A percentile compares a stretch with the other conserved stretches of the same genome.
phyloP scores from a whole-genome alignment of 352 stramenopile genomes.

The Globisporangium mamillatum region DNA sequence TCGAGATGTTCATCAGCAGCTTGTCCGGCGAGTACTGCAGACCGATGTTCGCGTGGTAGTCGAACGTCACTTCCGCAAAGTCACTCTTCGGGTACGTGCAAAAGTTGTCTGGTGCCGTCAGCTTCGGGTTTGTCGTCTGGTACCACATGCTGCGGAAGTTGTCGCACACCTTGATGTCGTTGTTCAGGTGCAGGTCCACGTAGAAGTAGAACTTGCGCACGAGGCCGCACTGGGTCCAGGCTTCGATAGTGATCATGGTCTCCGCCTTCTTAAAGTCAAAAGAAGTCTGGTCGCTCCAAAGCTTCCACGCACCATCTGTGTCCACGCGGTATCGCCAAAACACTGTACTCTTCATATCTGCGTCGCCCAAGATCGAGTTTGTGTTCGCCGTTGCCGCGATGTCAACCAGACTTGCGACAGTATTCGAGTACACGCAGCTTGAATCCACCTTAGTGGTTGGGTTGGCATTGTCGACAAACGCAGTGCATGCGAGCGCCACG shows the following conservation, averaged over 20 bases:
- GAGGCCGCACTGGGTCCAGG: slow-evolving; percentile 38
- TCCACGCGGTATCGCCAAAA: slow-evolving; percentile 7
- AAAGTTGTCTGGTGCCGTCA: too few species aligned
- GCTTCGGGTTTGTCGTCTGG: slow-evolving; percentile 32
- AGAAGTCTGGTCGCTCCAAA: slow-evolving; percentile 27
- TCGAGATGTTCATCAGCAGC: slow-evolving; percentile 36
- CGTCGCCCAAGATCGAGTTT: too few species aligned
- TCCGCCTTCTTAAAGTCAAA: slow-evolving; percentile 30
- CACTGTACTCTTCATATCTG: too few species aligned
- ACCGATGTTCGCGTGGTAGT: slow-evolving; percentile 52
- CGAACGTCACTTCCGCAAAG: slow-evolving; percentile 63
- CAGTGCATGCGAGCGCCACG: slow-evolving; percentile 40
- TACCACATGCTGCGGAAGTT: slow-evolving; percentile 70
- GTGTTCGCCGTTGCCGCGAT: too few species aligned
- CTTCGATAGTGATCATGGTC: slow-evolving; percentile 54
- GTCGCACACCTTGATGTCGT: slow-evolving; percentile 42
- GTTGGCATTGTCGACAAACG: slow-evolving; percentile 10
- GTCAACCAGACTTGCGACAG: too few species aligned
- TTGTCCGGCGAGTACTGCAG: slow-evolving; percentile 33
- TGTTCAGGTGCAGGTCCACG: slow-evolving; percentile 51
- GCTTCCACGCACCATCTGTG: slow-evolving; percentile 20
- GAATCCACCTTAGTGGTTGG: too few species aligned
- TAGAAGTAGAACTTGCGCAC: slow-evolving; percentile 45
- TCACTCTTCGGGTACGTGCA: slow-evolving; percentile 46
- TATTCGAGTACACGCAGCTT: too few species aligned